Evolutionary conservation across 2,329 filamentous ascomycete genomes (phyloP), one percentile per base, ranked within the genome.

Genomic region (Xylariomycetidae sp.): DNA sequence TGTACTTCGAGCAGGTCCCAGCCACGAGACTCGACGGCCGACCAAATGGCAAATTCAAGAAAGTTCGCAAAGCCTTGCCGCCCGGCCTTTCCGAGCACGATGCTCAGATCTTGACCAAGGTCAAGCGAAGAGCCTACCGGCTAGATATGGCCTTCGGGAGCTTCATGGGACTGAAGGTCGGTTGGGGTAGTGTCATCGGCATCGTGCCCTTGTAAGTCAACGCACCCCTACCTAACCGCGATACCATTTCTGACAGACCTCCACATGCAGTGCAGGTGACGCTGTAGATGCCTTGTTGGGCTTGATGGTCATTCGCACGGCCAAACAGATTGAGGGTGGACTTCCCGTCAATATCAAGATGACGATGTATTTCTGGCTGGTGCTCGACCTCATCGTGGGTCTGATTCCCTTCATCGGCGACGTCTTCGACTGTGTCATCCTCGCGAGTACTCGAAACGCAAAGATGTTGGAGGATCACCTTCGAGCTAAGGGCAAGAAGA

Each of bases 131-230:
- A 38, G 88, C 92, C 20, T 94, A 95, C 61, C 74, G 78, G 23
- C 75, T 95, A 17, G 92, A 96, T 59, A 83, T 87, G 68, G 76
- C 74, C 35, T 74, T 95, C 5, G 93, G 90, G 66, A 88, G 76
- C 52, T 76, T 86, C 53, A 76, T 83, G 44, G 87, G 88, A 26
- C 72, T 94, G 38, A 76, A 81, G 37, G 89, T 96, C 54, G 92
- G 92, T 34, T 95, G 88, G 87, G 78, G 85, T 32, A 84, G 82
- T 48, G 74, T 95, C 37, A 85, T 96, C 49, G 92, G 82, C 10
- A 56, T 96, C 6, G 60, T 96, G 34, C 92, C 92, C 48, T 76
- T 76, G 75, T 87, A 72, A 70, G 84, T 73, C 35, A 10, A 44
- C 13, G 35, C 27, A 13, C 26, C 8, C 33, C 28, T 7, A 5